A percentile compares a stretch with the other conserved stretches of the same genome.
Conservation (phyloP, 768 basidiomycete species). For the Tylopilus subfusipes region DNA sequence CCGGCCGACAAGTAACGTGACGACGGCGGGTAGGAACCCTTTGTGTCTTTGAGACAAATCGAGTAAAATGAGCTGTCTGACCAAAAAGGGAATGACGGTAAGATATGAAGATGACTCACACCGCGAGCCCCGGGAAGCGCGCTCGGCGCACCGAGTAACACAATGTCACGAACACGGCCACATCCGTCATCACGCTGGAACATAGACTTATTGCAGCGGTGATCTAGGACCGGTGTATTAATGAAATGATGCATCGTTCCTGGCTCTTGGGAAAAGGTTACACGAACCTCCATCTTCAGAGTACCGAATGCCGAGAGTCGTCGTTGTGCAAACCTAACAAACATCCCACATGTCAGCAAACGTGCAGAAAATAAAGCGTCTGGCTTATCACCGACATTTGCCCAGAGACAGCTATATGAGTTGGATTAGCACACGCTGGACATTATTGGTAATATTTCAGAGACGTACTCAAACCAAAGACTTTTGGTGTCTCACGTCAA, state of each 20-base stretch:
- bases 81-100: neutral
- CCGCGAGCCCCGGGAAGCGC: conserved; percentile 12
- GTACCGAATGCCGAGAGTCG: conserved; percentile 21
- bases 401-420: conserved; percentile 14
- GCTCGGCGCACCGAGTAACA: conserved; percentile 18
- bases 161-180: conserved; percentile 16
- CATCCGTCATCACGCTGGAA: conserved; percentile 6
- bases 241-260: neutral
- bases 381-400: conserved; percentile 24
- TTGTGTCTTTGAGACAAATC: conserved; percentile 9
- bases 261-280: neutral
- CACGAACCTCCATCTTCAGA: conserved; percentile 20
- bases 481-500: conserved; percentile 19
- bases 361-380: neutral
- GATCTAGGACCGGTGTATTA: conserved; percentile 2
- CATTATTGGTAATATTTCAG: neutral
- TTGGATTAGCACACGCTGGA: neutral
- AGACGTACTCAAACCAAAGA: conserved; percentile 28
- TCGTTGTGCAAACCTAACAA: conserved; percentile 18
- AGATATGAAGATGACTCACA: conserved; percentile 16
- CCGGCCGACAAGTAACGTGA: conserved; percentile 11
- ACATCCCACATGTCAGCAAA: conserved; percentile 8
- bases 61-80: neutral
- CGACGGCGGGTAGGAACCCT: neutral
- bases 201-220: conserved; percentile 11